Evolutionary conservation across 768 basidiomycete species (phyloP).

Genomic region (Boletus barrowsii): DNA sequence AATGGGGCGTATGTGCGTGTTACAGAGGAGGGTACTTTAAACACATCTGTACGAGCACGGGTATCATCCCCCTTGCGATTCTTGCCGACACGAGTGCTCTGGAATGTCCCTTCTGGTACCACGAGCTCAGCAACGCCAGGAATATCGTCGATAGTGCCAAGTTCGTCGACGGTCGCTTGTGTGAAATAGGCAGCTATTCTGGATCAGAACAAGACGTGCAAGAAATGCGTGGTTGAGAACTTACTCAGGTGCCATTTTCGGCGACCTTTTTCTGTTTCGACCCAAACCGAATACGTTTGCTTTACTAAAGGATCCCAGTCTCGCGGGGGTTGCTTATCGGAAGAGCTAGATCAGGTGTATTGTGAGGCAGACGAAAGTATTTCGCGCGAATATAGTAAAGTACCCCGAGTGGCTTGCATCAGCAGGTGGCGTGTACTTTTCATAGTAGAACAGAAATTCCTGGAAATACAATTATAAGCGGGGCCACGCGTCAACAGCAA

Average conservation of each 20-base stretch:
- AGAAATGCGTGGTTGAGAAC: conserved; percentile 22
- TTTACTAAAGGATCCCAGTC: conserved; percentile 74
- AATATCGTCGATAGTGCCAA: conserved; percentile 70
- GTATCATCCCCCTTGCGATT: conserved; percentile 43
- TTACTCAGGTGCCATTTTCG: conserved; percentile 84
- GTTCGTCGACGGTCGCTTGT: conserved; percentile 66
- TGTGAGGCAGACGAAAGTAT: conserved; percentile 7
- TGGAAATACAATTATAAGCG: conserved; percentile 31
- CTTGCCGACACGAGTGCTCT: conserved; percentile 61
- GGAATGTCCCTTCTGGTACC: conserved; percentile 68
- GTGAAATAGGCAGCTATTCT: conserved; percentile 78
- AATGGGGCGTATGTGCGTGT: conserved; percentile 44
- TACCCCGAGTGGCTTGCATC: conserved; percentile 45
- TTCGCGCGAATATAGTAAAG: conserved; percentile 9
- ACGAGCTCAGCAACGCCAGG: conserved; percentile 52
- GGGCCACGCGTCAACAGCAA: neutral
- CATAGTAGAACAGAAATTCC: conserved; percentile 87
- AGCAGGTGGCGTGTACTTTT: conserved; percentile 56
- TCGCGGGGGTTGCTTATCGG: conserved; percentile 51
- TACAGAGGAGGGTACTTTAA: conserved; percentile 31
- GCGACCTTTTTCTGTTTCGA: conserved; percentile 57
- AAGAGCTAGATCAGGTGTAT: conserved; percentile 24
- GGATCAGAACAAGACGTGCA: conserved; percentile 19
- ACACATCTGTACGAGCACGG: conserved; percentile 30
- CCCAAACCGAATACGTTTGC: conserved; percentile 83